phyloP scores from a whole-genome alignment of 768 basidiomycete species.

The Hypholoma fasciculare region DNA sequence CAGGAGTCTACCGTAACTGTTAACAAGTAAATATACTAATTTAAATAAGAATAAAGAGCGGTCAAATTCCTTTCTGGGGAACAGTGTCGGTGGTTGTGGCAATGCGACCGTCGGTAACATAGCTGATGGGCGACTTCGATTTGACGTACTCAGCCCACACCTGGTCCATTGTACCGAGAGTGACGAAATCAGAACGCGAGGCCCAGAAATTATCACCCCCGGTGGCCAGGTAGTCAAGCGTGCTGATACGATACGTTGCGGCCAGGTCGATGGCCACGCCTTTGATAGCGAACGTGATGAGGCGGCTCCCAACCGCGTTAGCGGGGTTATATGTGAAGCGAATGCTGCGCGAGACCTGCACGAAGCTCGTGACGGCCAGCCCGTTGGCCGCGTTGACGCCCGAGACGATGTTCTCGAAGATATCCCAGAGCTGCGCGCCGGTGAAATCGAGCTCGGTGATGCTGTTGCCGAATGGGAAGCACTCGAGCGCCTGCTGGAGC shows the following conservation, averaged over 20 bases:
- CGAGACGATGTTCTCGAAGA: constrained; percentile 41
- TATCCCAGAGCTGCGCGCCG: constrained; percentile 39
- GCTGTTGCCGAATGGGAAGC: constrained; percentile 45
- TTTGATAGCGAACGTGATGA: constrained; percentile 29
- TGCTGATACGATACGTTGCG: constrained; percentile 29
- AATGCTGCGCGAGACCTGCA: constrained; percentile 40
- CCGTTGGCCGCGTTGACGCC: constrained; percentile 27
- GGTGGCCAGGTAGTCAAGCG: constrained; percentile 32
- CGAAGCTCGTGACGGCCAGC: constrained; percentile 35
- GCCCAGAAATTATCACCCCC: constrained; percentile 38
- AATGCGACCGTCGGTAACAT: constrained; percentile 23
- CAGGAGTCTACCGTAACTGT: no score
- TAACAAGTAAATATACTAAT: no score
- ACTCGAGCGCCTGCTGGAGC: constrained; percentile 36
- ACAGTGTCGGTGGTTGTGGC: constrained; percentile 20
- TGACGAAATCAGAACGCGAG: constrained; percentile 22
- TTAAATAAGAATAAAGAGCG: not conserved
- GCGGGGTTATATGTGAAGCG: constrained; percentile 31
- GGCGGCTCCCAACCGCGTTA: constrained; percentile 25
- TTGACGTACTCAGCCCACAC: constrained; percentile 31
- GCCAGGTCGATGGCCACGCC: constrained; percentile 24
- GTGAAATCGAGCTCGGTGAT: constrained; percentile 40
- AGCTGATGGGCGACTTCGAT: constrained; percentile 22
- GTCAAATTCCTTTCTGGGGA: constrained; percentile 17
- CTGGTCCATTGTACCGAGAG: constrained; percentile 33